A percentile compares a stretch with the other conserved stretches of the same genome.
phyloP scores from a whole-genome alignment of 805 yeast species.

The Ogataea paraovalis region DNA sequence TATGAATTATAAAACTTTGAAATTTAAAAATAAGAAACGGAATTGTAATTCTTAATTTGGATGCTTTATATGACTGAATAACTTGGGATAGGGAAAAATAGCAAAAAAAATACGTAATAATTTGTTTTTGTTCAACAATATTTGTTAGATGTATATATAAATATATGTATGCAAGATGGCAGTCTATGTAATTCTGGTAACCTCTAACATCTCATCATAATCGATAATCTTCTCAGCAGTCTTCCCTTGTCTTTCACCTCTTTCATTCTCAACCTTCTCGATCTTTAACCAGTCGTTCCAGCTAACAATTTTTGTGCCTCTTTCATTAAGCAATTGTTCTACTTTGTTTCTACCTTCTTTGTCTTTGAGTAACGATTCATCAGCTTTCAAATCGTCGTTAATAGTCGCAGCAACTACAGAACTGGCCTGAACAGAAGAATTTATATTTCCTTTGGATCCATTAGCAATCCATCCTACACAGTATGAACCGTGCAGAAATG shows the following conservation, averaged over 20 bases:
- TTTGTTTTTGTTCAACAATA: no score
- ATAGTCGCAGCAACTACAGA: constrained; percentile 68
- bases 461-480: constrained; percentile 88
- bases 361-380: constrained; percentile 6
- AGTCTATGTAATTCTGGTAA: neutral
- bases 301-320: constrained; percentile 30
- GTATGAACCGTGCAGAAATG: constrained; percentile 49
- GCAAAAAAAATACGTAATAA: no score
- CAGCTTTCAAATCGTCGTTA: constrained; percentile 41
- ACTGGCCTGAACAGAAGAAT: constrained; percentile 83
- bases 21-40: neutral
- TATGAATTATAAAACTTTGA: neutral
- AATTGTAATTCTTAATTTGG: no score
- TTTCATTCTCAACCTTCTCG: constrained; percentile 46
- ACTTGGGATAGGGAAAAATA: no score
- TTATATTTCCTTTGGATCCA: constrained; percentile 88
- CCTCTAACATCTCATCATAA: constrained; percentile 45
- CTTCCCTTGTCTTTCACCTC: constrained; percentile 49
- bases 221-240: constrained; percentile 53
- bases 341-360: constrained; percentile 32
- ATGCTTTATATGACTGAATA: no score
- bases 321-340: constrained; percentile 17
- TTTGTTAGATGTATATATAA: neutral
- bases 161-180: neutral
- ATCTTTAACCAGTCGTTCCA: constrained; percentile 71